Percentiles rank a stretch among this genome's conserved stretches.
Evolutionary conservation across 257 asterid genomes (phyloP).

Genomic region (Solanum sejunctum): DNA sequence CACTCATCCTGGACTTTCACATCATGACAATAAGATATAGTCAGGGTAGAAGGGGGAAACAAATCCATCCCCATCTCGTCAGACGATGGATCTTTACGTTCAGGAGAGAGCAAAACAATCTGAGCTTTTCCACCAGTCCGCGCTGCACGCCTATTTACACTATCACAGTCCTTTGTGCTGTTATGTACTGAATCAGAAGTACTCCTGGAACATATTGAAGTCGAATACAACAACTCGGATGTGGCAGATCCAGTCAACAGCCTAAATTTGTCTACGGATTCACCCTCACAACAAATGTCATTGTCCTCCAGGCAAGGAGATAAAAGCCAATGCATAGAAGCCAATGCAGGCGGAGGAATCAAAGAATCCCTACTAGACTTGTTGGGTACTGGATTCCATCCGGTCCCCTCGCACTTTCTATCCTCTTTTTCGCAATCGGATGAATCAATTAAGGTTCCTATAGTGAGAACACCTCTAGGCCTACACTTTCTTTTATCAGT

Average conservation of each 20-base stretch:
- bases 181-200: constrained; percentile 16
- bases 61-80: not conserved
- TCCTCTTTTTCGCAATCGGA: constrained; percentile 12
- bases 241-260: constrained; percentile 1
- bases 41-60: not conserved
- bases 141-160: constrained; percentile 4
- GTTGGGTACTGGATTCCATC: not conserved
- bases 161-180: not conserved
- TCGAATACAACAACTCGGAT: constrained; percentile 16
- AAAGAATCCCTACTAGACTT: constrained; percentile 17
- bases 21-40: constrained; percentile 1
- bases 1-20: not conserved
- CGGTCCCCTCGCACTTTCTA: not conserved
- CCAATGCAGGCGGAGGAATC: constrained; percentile 53
- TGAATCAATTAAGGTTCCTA: constrained; percentile 7
- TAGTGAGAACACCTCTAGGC: constrained; percentile 67
- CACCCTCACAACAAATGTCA: constrained; percentile 6
- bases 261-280: constrained; percentile 1
- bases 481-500: constrained; percentile 62
- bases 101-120: constrained; percentile 10
- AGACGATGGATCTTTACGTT: not conserved
- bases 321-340: constrained; percentile 43
- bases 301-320: constrained; percentile 30
- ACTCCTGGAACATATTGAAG: constrained; percentile 12
- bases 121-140: constrained; percentile 10